Evolutionary conservation across 2,329 filamentous ascomycete species (phyloP).

Genomic region (Apiospora phragmitis): DNA sequence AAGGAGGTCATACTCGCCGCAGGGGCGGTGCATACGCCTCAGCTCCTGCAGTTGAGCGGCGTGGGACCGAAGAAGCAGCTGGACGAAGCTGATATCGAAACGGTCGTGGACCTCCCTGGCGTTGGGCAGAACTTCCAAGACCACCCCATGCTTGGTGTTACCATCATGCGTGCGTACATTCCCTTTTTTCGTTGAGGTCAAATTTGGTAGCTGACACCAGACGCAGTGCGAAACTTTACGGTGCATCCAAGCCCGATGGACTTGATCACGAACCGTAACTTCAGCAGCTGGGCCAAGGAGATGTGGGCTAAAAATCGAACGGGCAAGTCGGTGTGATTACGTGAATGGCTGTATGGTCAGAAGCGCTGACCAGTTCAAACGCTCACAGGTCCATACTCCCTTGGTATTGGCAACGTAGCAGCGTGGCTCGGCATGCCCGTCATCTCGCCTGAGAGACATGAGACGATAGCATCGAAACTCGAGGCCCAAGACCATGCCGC

Average conservation of each 20-base stretch:
- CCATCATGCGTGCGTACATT: background rate
- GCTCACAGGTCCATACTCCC: slow-evolving; percentile 26
- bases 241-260: slow-evolving; percentile 10
- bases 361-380: too few species aligned
- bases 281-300: slow-evolving; percentile 3
- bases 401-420: background rate
- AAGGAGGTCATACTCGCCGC: slow-evolving; percentile 29
- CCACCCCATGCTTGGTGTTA: slow-evolving; percentile 16
- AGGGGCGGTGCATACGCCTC: slow-evolving; percentile 28
- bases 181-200: slow-evolving; percentile 23
- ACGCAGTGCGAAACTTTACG: slow-evolving; percentile 20
- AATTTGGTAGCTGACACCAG: slow-evolving; percentile 35
- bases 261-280: slow-evolving; percentile 1
- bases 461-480: slow-evolving; percentile 27
- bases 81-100: slow-evolving; percentile 5
- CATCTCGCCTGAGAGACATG: slow-evolving; percentile 34
- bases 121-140: slow-evolving; percentile 26
- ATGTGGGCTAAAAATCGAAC: slow-evolving; percentile 20
- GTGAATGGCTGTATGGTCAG: too few species aligned
- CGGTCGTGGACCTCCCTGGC: slow-evolving; percentile 16
- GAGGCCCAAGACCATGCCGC: slow-evolving; percentile 32
- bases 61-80: slow-evolving; percentile 21
- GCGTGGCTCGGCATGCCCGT: slow-evolving; percentile 25
- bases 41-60: slow-evolving; percentile 42
- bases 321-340: slow-evolving; percentile 16